Conservation (phyloP, 257 asterid genomes). For the Cinchona pubescens region DNA sequence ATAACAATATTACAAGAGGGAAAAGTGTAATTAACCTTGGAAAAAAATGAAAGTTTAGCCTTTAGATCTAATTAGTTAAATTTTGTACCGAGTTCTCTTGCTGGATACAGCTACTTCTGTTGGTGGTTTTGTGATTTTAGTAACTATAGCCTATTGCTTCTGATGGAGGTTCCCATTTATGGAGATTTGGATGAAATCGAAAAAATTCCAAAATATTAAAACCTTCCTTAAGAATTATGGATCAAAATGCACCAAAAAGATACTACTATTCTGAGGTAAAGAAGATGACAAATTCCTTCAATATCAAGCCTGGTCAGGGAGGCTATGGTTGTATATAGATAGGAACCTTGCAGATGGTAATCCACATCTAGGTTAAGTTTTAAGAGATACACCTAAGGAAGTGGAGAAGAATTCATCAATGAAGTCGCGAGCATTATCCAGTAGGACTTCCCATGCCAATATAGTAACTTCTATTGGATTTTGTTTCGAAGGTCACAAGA, state of each 20-base stretch:
- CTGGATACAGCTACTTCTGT: not conserved
- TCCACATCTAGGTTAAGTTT: not conserved
- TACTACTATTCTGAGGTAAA: conserved; percentile 15
- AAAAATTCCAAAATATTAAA: not conserved
- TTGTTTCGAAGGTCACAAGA: not conserved
- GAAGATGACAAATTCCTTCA: conserved; percentile 13
- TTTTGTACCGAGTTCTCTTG: not conserved
- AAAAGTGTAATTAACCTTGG: too few relatives aligned
- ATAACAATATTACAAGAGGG: too few relatives aligned
- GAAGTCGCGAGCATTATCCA: conserved; percentile 14
- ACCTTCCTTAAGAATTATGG: conserved; percentile 7
- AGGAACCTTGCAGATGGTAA: not conserved
- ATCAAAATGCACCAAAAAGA: conserved; percentile 9
- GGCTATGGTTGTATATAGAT: conserved; percentile 6
- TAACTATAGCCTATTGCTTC: not conserved
- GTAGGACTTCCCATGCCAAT: conserved; percentile 13
- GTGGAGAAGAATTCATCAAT: conserved; percentile 10
- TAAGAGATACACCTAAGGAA: not conserved
- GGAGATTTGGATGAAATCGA: not conserved
- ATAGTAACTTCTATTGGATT: conserved; percentile 13
- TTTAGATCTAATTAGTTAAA: too few relatives aligned
- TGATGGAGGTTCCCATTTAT: not conserved
- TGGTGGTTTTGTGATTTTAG: not conserved
- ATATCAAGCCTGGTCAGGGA: conserved; percentile 7
- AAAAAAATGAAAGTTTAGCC: too few relatives aligned